These are phyloP conservation scores for Euphorbia lathyris DNA, from an alignment of 345 rosid species.

Conservation along the genomic window DNA sequence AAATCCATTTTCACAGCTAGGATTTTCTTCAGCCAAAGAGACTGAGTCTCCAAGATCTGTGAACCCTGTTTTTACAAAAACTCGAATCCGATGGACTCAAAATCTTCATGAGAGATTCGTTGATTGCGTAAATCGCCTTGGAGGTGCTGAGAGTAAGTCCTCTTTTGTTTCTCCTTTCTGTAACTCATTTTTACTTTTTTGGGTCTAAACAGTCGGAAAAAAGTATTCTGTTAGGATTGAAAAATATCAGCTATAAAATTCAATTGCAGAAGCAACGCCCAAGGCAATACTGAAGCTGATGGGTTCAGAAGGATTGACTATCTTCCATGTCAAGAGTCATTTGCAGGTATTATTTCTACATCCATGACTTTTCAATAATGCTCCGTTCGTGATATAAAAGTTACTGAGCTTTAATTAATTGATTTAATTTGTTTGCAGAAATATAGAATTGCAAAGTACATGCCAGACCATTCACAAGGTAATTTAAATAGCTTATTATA, in stretches of 20 bases:
- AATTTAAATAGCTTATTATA: conserved; percentile 14
- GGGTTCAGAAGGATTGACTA: conserved; percentile 84
- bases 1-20: conserved; percentile 26
- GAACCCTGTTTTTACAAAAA: conserved; percentile 39
- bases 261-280: conserved; percentile 72
- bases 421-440: conserved; percentile 63
- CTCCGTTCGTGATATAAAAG: too few species aligned
- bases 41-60: conserved; percentile 29
- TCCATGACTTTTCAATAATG: too few species aligned
- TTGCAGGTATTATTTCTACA: conserved; percentile 75
- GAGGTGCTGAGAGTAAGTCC: conserved; percentile 77
- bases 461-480: conserved; percentile 74
- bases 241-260: neutral
- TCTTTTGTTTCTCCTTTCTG: neutral
- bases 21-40: conserved; percentile 31
- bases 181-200: neutral
- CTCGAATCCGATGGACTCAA: conserved; percentile 80
- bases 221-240: neutral
- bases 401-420: too few species aligned
- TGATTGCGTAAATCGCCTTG: conserved; percentile 67
- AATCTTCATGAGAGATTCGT: conserved; percentile 91
- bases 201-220: too few species aligned
- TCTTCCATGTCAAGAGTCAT: conserved; percentile 96
- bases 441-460: conserved; percentile 81
- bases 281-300: conserved; percentile 87